A percentile compares a stretch with the other conserved stretches of the same genome.
These are phyloP conservation scores for Solanum sparsipilum DNA, from an alignment of 257 asterid species.

Conservation along the genomic window DNA sequence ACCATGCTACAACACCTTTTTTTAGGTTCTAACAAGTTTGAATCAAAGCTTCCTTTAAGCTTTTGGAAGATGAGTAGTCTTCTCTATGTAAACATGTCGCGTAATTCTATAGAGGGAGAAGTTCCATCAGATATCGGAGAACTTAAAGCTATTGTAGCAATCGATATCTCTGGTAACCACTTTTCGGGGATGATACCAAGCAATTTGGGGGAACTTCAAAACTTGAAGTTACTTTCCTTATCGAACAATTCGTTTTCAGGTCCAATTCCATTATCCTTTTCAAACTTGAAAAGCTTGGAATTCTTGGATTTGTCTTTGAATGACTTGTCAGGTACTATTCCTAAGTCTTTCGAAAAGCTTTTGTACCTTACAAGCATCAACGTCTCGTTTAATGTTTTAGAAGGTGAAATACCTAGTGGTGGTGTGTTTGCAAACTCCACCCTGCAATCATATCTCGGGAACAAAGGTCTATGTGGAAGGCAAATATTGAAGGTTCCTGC, in stretches of 20 bases:
- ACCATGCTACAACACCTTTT: slow-evolving; percentile 6
- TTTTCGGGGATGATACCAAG: slow-evolving; percentile 19
- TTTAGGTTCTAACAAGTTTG: slow-evolving; percentile 17
- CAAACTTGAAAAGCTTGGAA: slow-evolving; percentile 22
- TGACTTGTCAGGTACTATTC: slow-evolving; percentile 21
- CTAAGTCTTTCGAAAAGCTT: not conserved
- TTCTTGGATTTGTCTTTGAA: slow-evolving; percentile 23
- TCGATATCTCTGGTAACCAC: slow-evolving; percentile 24
- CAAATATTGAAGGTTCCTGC: not conserved
- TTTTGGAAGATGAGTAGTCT: slow-evolving; percentile 23
- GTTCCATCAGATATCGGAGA: slow-evolving; percentile 20
- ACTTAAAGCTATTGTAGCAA: slow-evolving; percentile 4
- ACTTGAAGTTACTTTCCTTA: slow-evolving; percentile 15
- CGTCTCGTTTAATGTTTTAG: not conserved
- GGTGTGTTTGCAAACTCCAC: slow-evolving; percentile 31
- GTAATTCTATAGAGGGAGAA: slow-evolving; percentile 21
- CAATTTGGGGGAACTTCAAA: slow-evolving; percentile 16
- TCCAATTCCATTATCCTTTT: slow-evolving; percentile 26
- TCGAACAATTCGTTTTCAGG: slow-evolving; percentile 26
- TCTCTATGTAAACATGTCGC: slow-evolving; percentile 15
- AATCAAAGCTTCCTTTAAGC: slow-evolving; percentile 16
- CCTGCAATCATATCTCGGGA: slow-evolving; percentile 9
- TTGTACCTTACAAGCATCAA: not conserved
- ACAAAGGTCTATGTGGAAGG: slow-evolving; percentile 18
- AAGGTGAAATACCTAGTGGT: not conserved